Conservation (phyloP, 2,329 filamentous ascomycete genomes). For the Ciborinia camelliae region DNA sequence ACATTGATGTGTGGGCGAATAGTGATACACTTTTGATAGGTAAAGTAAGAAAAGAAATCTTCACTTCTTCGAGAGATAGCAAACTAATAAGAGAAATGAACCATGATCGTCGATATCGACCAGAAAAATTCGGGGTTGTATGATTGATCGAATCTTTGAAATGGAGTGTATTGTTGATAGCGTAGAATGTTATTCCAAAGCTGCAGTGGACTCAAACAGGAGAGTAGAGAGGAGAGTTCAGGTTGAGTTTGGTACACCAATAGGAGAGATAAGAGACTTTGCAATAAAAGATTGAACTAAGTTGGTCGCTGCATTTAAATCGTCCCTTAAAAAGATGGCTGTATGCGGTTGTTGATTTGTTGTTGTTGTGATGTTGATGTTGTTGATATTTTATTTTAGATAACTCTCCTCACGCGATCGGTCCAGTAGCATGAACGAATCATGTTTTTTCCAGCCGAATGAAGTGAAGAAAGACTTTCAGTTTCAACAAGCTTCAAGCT, state of each 20-base stretch:
- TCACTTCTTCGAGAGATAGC: neutral
- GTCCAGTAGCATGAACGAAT: neutral
- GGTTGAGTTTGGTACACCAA: neutral
- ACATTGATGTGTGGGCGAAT: neutral
- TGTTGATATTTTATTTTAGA: slow-evolving; percentile 1
- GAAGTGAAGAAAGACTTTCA: neutral
- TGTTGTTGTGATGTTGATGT: neutral
- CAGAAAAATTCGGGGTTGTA: neutral
- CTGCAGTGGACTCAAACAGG: neutral
- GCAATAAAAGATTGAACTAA: neutral
- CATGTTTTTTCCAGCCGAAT: neutral
- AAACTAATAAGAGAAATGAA: neutral
- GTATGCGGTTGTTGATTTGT: neutral
- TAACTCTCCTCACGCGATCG: neutral
- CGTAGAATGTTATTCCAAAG: neutral
- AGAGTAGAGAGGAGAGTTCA: neutral
- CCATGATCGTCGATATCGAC: neutral
- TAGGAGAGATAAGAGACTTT: neutral
- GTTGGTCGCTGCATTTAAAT: neutral
- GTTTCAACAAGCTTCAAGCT: neutral
- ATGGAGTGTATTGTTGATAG: neutral
- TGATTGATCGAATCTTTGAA: neutral
- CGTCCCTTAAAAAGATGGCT: neutral
- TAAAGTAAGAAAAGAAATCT: neutral
- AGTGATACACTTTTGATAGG: neutral